Conservation (phyloP, 75 land plant genomes). For the Selaginella tamariscina region DNA sequence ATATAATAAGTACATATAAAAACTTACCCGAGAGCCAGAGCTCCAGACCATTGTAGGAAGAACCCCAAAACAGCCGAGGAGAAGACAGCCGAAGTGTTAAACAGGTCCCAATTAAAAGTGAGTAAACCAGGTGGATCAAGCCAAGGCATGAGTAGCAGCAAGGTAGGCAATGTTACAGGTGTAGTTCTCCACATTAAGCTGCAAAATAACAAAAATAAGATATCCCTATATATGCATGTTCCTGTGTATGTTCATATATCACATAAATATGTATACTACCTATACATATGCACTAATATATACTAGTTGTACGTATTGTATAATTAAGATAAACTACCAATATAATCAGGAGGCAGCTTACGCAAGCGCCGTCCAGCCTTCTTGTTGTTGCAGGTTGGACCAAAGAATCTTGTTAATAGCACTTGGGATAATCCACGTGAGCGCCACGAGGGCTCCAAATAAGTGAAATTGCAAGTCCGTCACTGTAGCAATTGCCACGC, state of each 20-base stretch:
- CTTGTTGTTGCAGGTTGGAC: constrained; percentile 77
- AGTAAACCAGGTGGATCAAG: constrained; percentile 79
- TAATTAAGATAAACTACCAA: neutral
- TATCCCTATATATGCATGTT: too few species aligned
- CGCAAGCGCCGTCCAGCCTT: constrained; percentile 88
- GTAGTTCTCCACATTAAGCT: constrained; percentile 96
- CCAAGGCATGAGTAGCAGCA: constrained; percentile 64
- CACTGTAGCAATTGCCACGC: constrained; percentile 83
- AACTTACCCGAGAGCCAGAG: constrained; percentile 76
- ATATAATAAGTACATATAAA: neutral
- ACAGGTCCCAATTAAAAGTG: constrained; percentile 49
- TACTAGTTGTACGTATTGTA: too few species aligned
- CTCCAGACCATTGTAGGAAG: constrained; percentile 87
- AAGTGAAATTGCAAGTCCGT: constrained; percentile 72
- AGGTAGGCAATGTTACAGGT: constrained; percentile 61
- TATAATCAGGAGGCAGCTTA: constrained; percentile 24
- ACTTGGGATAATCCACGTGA: constrained; percentile 87
- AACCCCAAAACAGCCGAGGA: constrained; percentile 72
- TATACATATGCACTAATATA: too few species aligned
- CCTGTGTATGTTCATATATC: too few species aligned
- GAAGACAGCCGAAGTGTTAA: constrained; percentile 41
- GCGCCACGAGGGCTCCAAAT: constrained; percentile 73
- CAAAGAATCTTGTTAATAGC: constrained; percentile 83
- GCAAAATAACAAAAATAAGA: constrained; percentile 10
- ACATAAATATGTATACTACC: too few species aligned